Percentiles rank a stretch among this genome's conserved stretches.
These are phyloP conservation scores for Rehmannia glutinosa DNA, from an alignment of 257 asterid species.

Conservation along the genomic window DNA sequence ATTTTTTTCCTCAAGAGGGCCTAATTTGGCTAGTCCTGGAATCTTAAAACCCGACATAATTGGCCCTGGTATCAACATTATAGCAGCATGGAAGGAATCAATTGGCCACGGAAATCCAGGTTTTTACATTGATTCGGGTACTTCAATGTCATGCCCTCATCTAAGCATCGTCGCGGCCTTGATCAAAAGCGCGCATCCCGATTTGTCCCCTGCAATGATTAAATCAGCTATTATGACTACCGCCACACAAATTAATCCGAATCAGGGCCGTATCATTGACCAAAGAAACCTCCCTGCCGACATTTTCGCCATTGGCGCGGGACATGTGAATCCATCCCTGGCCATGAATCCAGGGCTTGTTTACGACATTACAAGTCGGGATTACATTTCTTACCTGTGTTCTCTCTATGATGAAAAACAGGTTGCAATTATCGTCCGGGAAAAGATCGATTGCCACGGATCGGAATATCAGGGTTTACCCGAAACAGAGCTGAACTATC, in stretches of 20 bases:
- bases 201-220: constrained; percentile 28
- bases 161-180: constrained; percentile 19
- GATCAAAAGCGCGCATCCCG: constrained; percentile 21
- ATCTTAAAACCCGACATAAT: constrained; percentile 11
- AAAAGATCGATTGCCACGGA: background rate
- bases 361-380: constrained; percentile 9
- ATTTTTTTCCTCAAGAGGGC: background rate
- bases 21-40: background rate
- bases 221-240: constrained; percentile 27
- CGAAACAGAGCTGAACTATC: constrained; percentile 28
- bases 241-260: background rate
- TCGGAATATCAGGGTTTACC: background rate
- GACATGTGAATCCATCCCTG: constrained; percentile 20
- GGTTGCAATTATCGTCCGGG: background rate
- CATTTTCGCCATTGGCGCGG: constrained; percentile 19
- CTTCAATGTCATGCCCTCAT: constrained; percentile 31
- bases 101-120: background rate
- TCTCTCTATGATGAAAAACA: constrained; percentile 4
- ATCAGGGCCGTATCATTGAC: background rate
- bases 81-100: background rate
- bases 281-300: background rate
- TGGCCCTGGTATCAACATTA: constrained; percentile 32
- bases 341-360: constrained; percentile 27
- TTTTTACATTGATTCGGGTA: constrained; percentile 18
- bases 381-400: constrained; percentile 22